Evolutionary conservation across 1,284 basidiomycete species (phyloP).

Genomic region (Ceratobasidium sp.): DNA sequence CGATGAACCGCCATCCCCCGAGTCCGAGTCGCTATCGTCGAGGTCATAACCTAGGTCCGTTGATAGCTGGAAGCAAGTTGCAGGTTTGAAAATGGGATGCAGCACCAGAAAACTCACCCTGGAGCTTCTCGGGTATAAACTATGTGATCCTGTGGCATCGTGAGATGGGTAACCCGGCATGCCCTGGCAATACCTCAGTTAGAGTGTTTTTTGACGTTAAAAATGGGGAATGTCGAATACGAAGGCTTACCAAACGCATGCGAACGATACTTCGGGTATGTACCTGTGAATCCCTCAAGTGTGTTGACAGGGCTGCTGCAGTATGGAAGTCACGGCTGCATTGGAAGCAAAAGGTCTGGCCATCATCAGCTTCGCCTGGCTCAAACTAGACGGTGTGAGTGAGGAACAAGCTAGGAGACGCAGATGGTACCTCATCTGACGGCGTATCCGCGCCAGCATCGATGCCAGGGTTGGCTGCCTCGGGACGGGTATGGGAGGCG

Average conservation of each 20-base stretch:
- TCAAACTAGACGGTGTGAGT: slow-evolving; percentile 10
- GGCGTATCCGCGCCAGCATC: neutral
- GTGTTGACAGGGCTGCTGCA: slow-evolving; percentile 13
- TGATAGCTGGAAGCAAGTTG: too few species aligned
- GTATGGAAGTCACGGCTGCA: slow-evolving; percentile 25
- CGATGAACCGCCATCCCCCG: neutral
- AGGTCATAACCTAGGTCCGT: too few species aligned
- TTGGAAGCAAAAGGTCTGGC: slow-evolving; percentile 24
- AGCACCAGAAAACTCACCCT: neutral
- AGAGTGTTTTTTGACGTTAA: neutral
- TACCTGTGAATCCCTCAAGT: slow-evolving; percentile 17
- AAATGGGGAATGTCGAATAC: neutral
- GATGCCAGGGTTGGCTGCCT: neutral
- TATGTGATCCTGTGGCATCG: neutral
- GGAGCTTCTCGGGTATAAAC: neutral
- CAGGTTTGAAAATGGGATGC: too few species aligned
- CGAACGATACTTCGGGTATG: neutral
- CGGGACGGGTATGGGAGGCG: neutral
- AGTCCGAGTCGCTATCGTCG: neutral
- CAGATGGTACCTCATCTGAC: slow-evolving; percentile 36
- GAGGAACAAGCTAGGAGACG: neutral
- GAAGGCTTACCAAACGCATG: neutral
- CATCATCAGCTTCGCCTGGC: neutral
- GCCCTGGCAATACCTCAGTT: neutral
- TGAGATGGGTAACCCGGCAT: neutral